Evolutionary conservation across 2,329 filamentous ascomycete genomes (phyloP).

Genomic region (Cladosporium sp.): DNA sequence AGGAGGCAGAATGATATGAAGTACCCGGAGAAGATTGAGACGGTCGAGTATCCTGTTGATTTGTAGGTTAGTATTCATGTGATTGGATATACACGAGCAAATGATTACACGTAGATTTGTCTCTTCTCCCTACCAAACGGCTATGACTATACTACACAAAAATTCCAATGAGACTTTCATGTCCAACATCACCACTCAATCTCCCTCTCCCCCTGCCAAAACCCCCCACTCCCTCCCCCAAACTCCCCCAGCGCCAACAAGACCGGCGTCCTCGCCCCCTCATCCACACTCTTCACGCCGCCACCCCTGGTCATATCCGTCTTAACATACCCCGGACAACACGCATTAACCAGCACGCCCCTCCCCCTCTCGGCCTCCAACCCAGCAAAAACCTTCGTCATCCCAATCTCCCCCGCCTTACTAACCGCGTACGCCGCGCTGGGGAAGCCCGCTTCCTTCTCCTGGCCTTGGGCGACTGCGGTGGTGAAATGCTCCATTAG

Average conservation of each 20-base stretch:
- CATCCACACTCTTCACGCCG: constrained; percentile 32
- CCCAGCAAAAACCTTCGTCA: constrained; percentile 33
- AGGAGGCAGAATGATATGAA: constrained; percentile 58
- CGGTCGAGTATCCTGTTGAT: constrained; percentile 49
- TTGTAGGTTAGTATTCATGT: constrained; percentile 13
- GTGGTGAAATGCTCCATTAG: constrained; percentile 48
- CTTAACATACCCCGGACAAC: constrained; percentile 35
- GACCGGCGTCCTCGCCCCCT: constrained; percentile 34
- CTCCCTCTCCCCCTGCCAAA: constrained; percentile 33
- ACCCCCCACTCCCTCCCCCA: constrained; percentile 29
- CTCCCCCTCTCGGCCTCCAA: constrained; percentile 24
- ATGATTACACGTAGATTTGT: too few species aligned
- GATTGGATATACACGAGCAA: too few species aligned
- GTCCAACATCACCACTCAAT: constrained; percentile 25
- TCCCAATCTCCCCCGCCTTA: constrained; percentile 33
- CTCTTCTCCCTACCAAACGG: too few species aligned
- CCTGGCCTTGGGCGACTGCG: constrained; percentile 43
- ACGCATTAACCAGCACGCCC: constrained; percentile 31
- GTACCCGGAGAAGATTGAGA: constrained; percentile 66
- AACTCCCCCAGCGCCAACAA: constrained; percentile 33
- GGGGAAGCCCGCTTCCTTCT: constrained; percentile 48
- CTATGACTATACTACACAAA: too few species aligned
- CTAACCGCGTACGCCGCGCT: constrained; percentile 47
- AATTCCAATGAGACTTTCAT: too few species aligned
- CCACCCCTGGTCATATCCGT: constrained; percentile 36